Evolutionary conservation across 2,329 filamentous ascomycete species (phyloP), one percentile per base, ranked within the genome.

Genomic region (Monosporascus sp.): DNA sequence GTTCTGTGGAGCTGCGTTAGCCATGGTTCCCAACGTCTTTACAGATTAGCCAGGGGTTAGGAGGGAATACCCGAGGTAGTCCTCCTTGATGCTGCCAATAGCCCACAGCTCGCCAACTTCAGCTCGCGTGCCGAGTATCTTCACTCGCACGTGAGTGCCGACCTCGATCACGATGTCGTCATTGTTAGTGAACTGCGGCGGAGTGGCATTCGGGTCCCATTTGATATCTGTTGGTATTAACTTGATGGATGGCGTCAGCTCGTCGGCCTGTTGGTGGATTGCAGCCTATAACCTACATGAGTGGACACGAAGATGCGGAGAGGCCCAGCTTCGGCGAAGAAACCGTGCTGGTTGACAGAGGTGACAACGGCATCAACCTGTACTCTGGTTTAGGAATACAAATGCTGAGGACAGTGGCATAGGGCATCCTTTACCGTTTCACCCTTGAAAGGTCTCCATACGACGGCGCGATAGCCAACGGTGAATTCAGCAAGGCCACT

Each of bases 391-490:
- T 60, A 64, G 62, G 61, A 60, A 47, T 55, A 57, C 43, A 46
- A 3, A 46, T 46, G n/a, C 24, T 47, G 50, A 51, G 39, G 24
- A 38, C 60, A 52, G 52, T 53, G 43, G 52, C 15, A 25, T 43
- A 39, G 48, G 39, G 51, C 51, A 51, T 31, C 47, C 74, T 87
- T 73, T 84, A 96, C 94, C 71, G 94, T 96, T 80, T 99, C 94
- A 66, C 94, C 93, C 73, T 94, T 93, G 79, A 97, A 99, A 11
- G 94, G 94, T 66, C 93, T 84, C 93, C 93, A 99, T 53, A 99
- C 90, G 55, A 99, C 93, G 50, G 94, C 94, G 56, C 92, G 89
- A 70, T 97, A 99, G 64, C 89, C 85, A 47, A 99, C 91, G 0
- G 89, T 96, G 69, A 97, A 99, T 72, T 97, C 90, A 20, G 94